Conservation (phyloP, 2,329 filamentous ascomycete genomes). For the Aspergillus vadensis region DNA sequence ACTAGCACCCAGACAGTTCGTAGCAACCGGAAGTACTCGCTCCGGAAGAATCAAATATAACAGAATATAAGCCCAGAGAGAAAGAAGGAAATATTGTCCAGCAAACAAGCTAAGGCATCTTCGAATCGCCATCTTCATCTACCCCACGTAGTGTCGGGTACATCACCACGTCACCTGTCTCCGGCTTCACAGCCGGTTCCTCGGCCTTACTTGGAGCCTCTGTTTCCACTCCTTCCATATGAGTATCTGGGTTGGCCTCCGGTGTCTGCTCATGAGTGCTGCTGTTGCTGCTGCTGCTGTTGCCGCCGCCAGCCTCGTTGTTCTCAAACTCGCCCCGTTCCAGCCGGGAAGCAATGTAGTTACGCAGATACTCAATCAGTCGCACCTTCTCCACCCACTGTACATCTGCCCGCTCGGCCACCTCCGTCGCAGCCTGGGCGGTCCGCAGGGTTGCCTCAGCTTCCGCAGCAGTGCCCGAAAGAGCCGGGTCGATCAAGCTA, state of each 20-base stretch:
- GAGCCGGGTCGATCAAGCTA: constrained; percentile 47
- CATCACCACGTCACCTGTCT: constrained; percentile 32
- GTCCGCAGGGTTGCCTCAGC: constrained; percentile 38
- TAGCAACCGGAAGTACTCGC: constrained; percentile 6
- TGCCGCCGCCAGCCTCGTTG: constrained; percentile 3
- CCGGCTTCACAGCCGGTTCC: constrained; percentile 23
- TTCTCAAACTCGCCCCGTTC: constrained; percentile 54
- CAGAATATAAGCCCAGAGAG: constrained; percentile 12
- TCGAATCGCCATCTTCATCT: constrained; percentile 40
- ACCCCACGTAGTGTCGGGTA: constrained; percentile 37
- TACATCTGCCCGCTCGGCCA: constrained; percentile 48
- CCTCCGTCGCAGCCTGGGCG: constrained; percentile 42
- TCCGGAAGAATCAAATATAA: constrained; percentile 13
- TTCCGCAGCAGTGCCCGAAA: constrained; percentile 35
- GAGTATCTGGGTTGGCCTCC: constrained; percentile 21
- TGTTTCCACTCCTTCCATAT: constrained; percentile 40
- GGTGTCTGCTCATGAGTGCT: constrained; percentile 19
- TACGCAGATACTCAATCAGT: constrained; percentile 62
- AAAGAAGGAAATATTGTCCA: constrained; percentile 12
- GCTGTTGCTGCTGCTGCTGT: constrained; percentile 1
- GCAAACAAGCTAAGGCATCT: constrained; percentile 33
- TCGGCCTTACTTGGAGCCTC: constrained; percentile 33
- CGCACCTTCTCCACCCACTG: constrained; percentile 67
- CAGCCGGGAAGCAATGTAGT: constrained; percentile 58
- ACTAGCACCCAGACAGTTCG: constrained; percentile 3